Base-by-base conservation (phyloP, 2,329 filamentous ascomycete genomes). In the Monilinia vaccinii-corymbosi region DNA sequence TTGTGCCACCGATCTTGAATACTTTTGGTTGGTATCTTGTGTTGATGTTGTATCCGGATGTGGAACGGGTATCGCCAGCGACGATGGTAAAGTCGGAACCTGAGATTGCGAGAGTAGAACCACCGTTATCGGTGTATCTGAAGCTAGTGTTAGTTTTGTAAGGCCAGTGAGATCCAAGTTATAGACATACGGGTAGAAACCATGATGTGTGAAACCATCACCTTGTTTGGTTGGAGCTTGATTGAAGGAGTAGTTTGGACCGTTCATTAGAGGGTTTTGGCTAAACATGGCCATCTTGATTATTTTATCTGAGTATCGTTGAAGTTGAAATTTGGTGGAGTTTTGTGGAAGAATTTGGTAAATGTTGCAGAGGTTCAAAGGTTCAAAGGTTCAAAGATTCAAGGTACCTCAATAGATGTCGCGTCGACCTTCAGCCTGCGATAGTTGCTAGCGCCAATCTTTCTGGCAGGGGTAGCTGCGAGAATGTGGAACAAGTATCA, bases 1-100 rank as follows among this genome's bases (percentile, higher is more conserved):
- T 92, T 62, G 92, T 90, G 58, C 93, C 94, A 62, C 95, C 94
- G 68, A 99, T 95, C 77, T 89, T 91, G 84, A 96, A 99, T 64
- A 99, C 88, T 78, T 99, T 99, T 60, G 94, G 94, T 62, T 87
- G 84, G 79, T 89, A 93, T 71, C 94, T 89, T 62, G 92, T 92
- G 84, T 99, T 97, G 86, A 99, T 99, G 81, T 88, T 97, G 85
- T 96, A 99, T 73, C 95, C 94, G 66, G 89, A 88, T 60, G 92
- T 96, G 72, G 91, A 90, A 73, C 94, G 89, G 69, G 94, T 99
- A 79, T 99, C 94, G 76, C 95, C 94, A 48, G 94, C 94, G 74
- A 99, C 85, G 77, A 99, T 95, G 72, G 91, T 85, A 80, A 97
- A 99, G 79, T 95, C 89, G 72, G 86, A 85, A 68, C 95, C 94